Conservation (phyloP, 441 rosid species). For the Populus trichocarpa region DNA sequence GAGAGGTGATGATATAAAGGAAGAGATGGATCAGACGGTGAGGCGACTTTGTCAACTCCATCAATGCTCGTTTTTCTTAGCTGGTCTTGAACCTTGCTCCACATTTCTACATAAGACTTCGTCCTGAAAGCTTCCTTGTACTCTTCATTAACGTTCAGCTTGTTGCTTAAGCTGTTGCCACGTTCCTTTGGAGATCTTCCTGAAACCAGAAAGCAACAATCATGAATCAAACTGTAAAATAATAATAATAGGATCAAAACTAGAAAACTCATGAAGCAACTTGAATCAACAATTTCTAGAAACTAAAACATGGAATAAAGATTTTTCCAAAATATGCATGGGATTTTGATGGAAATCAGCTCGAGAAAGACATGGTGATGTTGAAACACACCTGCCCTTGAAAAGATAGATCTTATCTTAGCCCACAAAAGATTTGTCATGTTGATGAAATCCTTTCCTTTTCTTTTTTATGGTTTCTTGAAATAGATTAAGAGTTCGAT, state of each 20-base stretch:
- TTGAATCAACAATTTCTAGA: neutral
- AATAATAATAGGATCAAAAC: neutral
- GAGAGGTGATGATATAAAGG: slow-evolving; percentile 44
- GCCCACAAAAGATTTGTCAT: slow-evolving; percentile 22
- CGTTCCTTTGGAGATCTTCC: slow-evolving; percentile 38
- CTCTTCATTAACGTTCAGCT: slow-evolving; percentile 65
- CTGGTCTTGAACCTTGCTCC: slow-evolving; percentile 53
- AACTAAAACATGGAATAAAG: neutral
- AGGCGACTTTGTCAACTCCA: slow-evolving; percentile 20
- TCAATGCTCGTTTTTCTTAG: slow-evolving; percentile 19
- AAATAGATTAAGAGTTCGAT: neutral
- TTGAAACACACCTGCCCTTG: slow-evolving; percentile 22
- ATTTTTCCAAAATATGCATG: neutral
- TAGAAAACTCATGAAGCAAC: neutral
- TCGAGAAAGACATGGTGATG: neutral
- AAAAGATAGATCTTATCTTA: slow-evolving; percentile 26
- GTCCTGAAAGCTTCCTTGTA: slow-evolving; percentile 83
- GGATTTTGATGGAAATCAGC: neutral
- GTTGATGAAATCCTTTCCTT: no score
- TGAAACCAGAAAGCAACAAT: slow-evolving; percentile 17
- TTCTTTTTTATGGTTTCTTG: neutral
- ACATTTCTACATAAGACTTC: slow-evolving; percentile 64
- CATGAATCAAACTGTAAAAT: neutral
- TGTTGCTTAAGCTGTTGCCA: slow-evolving; percentile 32
- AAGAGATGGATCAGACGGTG: slow-evolving; percentile 31